Percentiles rank a stretch among this genome's conserved stretches.
Conservation (phyloP, 2,329 filamentous ascomycete species). For the Colletotrichum spinosum region DNA sequence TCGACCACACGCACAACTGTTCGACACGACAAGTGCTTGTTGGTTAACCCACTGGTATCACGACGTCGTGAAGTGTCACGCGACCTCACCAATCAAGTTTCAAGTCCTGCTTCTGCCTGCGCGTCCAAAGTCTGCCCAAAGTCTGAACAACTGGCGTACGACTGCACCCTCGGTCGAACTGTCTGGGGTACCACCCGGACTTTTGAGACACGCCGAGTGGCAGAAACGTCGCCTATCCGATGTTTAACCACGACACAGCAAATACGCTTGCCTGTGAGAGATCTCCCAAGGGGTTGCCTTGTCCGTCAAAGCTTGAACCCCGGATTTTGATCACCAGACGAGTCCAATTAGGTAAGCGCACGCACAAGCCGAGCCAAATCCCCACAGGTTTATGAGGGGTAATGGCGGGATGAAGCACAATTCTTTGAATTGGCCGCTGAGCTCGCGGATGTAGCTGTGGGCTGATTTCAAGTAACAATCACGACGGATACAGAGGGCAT, state of each 20-base stretch:
- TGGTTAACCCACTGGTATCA: too few relatives aligned
- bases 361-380: conserved; percentile 22
- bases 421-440: background rate
- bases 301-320: conserved; percentile 31
- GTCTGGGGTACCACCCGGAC: conserved; percentile 4
- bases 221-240: conserved; percentile 14
- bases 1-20: too few relatives aligned
- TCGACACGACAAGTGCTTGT: too few relatives aligned
- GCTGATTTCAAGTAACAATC: background rate
- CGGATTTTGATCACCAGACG: conserved; percentile 25
- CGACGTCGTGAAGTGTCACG: too few relatives aligned
- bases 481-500: background rate
- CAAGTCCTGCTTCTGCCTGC: too few relatives aligned
- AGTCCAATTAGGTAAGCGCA: conserved; percentile 27
- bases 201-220: conserved; percentile 8
- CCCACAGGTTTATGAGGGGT: conserved; percentile 29
- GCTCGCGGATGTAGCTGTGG: background rate
- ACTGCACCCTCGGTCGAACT: too few relatives aligned
- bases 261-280: background rate
- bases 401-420: background rate
- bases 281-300: conserved; percentile 27
- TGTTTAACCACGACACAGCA: conserved; percentile 16
- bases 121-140: too few relatives aligned
- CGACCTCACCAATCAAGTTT: too few relatives aligned
- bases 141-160: too few relatives aligned